These are phyloP conservation scores for Zea mays DNA, from an alignment of 176 grass and related monocot species.

Conservation along the genomic window Zm-B73-REFERENCE-NAM-5.0 NC_050100.1:37947001-37947500, in stretches of 20 bases:
- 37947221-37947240: slow-evolving; percentile 39
- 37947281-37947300: slow-evolving; percentile 96
- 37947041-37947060: background rate
- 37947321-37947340: slow-evolving; percentile 14
- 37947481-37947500: slow-evolving; percentile 77
- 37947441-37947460: slow-evolving; percentile 92
- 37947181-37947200: background rate
- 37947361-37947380: slow-evolving; percentile 22
- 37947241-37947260: slow-evolving; percentile 89
- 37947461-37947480: slow-evolving; percentile 85
- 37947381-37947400: slow-evolving; percentile 26
- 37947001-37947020: background rate
- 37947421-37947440: slow-evolving; percentile 96
- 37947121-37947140: background rate
- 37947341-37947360: slow-evolving; percentile 26
- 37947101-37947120: background rate
- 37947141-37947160: background rate
- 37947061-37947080: background rate
- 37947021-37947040: background rate
- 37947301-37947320: slow-evolving; percentile 85
- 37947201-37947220: slow-evolving; percentile 13
- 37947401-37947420: slow-evolving; percentile 82
- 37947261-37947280: slow-evolving; percentile 87
- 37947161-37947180: background rate
- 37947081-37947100: slow-evolving; percentile 4